Evolutionary conservation across 345 rosid genomes (phyloP), one percentile per base, ranked within the genome.

Genomic region (Euclidium syriacum): DNA sequence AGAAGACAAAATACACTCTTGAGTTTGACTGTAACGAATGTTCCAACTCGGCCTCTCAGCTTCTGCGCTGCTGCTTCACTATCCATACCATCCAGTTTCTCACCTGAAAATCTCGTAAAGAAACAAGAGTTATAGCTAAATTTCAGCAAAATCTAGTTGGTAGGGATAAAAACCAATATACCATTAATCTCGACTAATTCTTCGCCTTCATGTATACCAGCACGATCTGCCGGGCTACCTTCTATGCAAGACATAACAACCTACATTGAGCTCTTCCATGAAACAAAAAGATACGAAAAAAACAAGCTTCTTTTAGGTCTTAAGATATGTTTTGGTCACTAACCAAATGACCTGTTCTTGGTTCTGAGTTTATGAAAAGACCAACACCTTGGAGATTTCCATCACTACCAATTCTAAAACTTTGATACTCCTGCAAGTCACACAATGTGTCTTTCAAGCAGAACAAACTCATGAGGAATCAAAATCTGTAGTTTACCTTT

Each of bases 351-450:
- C 96, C 91, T 1, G 87, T 81, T 63, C 73, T 75, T 60, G 98
- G 98, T 73, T 87, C 96, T 53, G 75, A 44, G 36, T 72, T 85
- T 34, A 87, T 81, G 77, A 85, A 85, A 50, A 91, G 62, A 16
- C 98, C 98, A 55, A 91, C 96, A 18, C 98, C 96, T 80, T 91
- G 98, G 58, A 91, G 76, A 68, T 85, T 87, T 20, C 97, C 95
- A 44, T 87, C 91, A 44, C 87, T 90, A 23, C 95, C 95, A 48
- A 87, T 85, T 72, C 94, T 85, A 63, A 87, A 91, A 81, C 79
- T 91, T 67, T 80, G 96, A 52, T 85, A 91, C 55, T 91, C 98
- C 98, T 91, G 79, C 16, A 56, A 56, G 41, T n/a, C 50, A 55
- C n/a, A 65, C 33, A 22, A 33, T 30, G 10, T 64, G 4, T 64